These are phyloP conservation scores for Peronospora farinosa DNA, from an alignment of 352 stramenopile genomes.

Conservation along the genomic window DNA sequence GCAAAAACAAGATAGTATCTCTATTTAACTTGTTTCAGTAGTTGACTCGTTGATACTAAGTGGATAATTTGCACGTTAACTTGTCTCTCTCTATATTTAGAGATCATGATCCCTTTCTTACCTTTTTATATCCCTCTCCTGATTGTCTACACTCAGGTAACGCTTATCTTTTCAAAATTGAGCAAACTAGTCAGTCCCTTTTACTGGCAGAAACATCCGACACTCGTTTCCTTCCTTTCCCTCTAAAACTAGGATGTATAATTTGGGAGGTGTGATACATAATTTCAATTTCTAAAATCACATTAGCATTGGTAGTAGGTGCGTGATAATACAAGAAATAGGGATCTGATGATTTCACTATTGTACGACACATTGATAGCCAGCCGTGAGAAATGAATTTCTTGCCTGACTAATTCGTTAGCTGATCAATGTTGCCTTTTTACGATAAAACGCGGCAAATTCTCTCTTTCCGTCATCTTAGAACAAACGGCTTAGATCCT, in stretches of 20 bases:
- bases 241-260: constrained; percentile 16
- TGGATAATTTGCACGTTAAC: no score
- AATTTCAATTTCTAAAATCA: constrained; percentile 40
- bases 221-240: no score
- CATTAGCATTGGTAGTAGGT: constrained; percentile 71
- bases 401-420: constrained; percentile 18
- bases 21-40: no score
- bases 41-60: no score
- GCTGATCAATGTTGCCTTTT: constrained; percentile 59
- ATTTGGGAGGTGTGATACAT: constrained; percentile 32
- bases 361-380: constrained; percentile 40
- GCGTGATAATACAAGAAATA: background rate
- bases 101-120: no score
- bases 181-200: constrained; percentile 4
- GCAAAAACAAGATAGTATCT: no score
- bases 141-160: no score
- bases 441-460: constrained; percentile 44
- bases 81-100: no score
- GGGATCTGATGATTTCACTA: constrained; percentile 52
- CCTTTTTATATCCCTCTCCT: no score
- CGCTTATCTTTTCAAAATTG: background rate
- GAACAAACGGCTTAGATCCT: constrained; percentile 60
- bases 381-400: background rate
- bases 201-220: background rate
- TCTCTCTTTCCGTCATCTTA: constrained; percentile 58